These are phyloP conservation scores for Aureobasidium sp. DNA, from an alignment of 2,329 filamentous ascomycete genomes.

Conservation along the genomic window DNA sequence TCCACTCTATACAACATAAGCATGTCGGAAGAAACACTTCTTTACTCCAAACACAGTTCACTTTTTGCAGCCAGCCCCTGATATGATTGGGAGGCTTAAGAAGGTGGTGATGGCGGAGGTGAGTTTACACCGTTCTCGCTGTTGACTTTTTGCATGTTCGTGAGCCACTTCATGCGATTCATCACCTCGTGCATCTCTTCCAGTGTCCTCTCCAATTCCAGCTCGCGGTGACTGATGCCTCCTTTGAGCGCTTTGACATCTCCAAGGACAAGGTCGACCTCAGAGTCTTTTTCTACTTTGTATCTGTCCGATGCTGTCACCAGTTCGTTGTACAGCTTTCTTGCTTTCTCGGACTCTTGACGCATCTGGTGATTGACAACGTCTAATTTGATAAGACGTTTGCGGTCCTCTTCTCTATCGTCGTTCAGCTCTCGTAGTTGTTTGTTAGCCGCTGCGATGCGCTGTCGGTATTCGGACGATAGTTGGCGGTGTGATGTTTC, in stretches of 20 bases:
- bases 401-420: constrained; percentile 51
- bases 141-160: constrained; percentile 52
- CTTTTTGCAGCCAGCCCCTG: neutral
- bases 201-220: constrained; percentile 54
- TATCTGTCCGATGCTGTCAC: constrained; percentile 55
- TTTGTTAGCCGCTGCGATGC: constrained; percentile 33
- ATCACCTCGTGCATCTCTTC: constrained; percentile 54
- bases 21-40: neutral
- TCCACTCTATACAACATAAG: constrained; percentile 3
- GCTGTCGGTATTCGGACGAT: constrained; percentile 55
- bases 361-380: constrained; percentile 69
- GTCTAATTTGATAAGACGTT: constrained; percentile 56
- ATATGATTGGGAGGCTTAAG: neutral
- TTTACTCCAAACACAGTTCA: neutral
- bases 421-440: constrained; percentile 51
- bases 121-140: constrained; percentile 14
- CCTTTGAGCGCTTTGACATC: constrained; percentile 51
- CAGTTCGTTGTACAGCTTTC: constrained; percentile 57
- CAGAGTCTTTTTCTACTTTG: constrained; percentile 57
- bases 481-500: constrained; percentile 66
- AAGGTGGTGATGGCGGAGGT: neutral
- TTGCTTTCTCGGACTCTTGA: constrained; percentile 56
- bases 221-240: constrained; percentile 51
- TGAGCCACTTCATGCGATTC: constrained; percentile 65
- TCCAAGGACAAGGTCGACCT: constrained; percentile 53